Evolutionary conservation across 495 filamentous ascomycete species (phyloP).

Genomic region (Xylaria grammica): DNA sequence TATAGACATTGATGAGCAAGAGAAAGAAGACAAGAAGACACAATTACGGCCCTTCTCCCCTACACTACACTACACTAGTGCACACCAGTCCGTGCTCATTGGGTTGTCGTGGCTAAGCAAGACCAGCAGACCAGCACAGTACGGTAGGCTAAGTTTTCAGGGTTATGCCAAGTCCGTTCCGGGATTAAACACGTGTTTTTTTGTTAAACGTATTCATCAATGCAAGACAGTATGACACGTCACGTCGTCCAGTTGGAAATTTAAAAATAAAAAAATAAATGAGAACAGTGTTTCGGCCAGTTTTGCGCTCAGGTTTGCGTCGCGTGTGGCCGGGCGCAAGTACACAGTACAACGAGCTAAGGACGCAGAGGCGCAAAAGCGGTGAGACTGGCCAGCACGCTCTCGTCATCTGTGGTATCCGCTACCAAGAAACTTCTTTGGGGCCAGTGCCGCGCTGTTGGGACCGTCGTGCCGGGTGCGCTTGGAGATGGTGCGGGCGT

Average conservation of each 20-base stretch:
- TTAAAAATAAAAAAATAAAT: neutral
- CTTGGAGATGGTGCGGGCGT: conserved; percentile 12
- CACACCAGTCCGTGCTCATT: too few relatives aligned
- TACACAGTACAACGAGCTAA: neutral
- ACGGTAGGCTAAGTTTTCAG: neutral
- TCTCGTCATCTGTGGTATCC: neutral
- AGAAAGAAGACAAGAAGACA: too few relatives aligned
- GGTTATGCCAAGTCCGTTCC: neutral
- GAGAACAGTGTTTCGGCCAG: conserved; percentile 4
- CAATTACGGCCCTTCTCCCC: too few relatives aligned
- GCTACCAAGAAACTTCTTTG: neutral
- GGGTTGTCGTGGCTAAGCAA: too few relatives aligned
- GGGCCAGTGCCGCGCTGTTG: conserved; percentile 18
- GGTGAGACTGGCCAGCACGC: neutral
- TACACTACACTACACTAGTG: too few relatives aligned
- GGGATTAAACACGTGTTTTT: conserved; percentile 13
- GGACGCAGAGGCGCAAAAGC: conserved; percentile 14
- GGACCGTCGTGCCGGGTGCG: conserved; percentile 14
- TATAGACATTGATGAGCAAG: too few relatives aligned
- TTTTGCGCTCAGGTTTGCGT: neutral
- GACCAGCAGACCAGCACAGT: too few relatives aligned
- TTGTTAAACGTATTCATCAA: neutral
- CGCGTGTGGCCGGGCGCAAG: neutral
- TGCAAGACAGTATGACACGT: conserved; percentile 6
- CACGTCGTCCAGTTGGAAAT: neutral